phyloP scores from a whole-genome alignment of 148 eudicot species.

The Heliosperma pusillum region DNA sequence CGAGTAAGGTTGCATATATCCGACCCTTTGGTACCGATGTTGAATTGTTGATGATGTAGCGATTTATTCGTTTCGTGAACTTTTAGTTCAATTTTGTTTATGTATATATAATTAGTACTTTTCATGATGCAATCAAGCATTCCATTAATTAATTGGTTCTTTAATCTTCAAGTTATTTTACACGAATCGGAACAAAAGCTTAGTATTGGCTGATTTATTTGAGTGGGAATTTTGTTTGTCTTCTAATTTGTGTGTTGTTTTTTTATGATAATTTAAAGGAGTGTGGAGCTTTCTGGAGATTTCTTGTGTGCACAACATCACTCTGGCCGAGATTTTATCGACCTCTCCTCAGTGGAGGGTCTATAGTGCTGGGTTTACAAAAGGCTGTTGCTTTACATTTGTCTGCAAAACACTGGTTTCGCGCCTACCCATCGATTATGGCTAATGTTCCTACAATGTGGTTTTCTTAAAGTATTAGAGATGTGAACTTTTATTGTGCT shows the following conservation, averaged over 20 bases:
- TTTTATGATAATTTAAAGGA: background rate
- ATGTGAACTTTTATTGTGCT: conserved; percentile 23
- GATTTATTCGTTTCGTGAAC: no score
- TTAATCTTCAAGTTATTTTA: background rate
- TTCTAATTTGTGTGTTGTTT: conserved; percentile 1
- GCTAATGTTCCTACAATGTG: conserved; percentile 46
- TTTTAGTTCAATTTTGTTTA: no score
- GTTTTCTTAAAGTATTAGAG: conserved; percentile 11
- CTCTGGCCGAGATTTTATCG: conserved; percentile 62
- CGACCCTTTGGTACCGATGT: background rate
- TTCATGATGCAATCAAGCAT: background rate
- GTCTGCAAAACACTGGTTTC: conserved; percentile 44
- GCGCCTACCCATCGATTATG: conserved; percentile 76
- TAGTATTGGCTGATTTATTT: conserved; percentile 11
- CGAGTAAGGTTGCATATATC: background rate
- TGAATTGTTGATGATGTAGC: no score
- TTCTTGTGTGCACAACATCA: conserved; percentile 37
- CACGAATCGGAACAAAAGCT: background rate
- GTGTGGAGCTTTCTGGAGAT: conserved; percentile 38
- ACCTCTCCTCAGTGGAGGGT: conserved; percentile 41
- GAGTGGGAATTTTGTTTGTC: background rate
- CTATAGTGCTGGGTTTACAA: conserved; percentile 22
- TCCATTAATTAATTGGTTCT: background rate
- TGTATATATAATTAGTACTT: no score
- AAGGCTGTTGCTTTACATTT: conserved; percentile 32